Percentiles rank a stretch among this genome's conserved stretches.
These are phyloP conservation scores for Coprinellus micaceus DNA, from an alignment of 768 basidiomycete genomes.

Conservation along the genomic window DNA sequence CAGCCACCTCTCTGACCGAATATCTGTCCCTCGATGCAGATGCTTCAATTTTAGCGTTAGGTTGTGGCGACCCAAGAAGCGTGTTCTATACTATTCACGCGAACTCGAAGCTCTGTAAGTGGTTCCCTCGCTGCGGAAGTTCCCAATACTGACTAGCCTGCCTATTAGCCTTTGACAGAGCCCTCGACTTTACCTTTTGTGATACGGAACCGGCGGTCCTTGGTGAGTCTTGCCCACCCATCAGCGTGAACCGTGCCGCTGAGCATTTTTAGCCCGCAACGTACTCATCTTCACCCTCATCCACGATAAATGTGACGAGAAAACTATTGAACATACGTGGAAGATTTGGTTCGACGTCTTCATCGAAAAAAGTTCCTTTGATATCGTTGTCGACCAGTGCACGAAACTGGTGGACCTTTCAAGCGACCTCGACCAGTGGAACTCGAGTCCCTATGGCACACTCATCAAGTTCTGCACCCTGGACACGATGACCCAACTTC, in stretches of 20 bases:
- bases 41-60: conserved; percentile 51
- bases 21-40: conserved; percentile 43
- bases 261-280: conserved; percentile 39
- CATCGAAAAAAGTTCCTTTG: conserved; percentile 33
- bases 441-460: conserved; percentile 31
- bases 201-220: conserved; percentile 47
- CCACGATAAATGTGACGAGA: conserved; percentile 23
- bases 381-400: conserved; percentile 36
- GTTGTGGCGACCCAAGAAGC: conserved; percentile 55
- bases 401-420: conserved; percentile 33
- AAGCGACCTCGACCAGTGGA: conserved; percentile 34
- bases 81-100: conserved; percentile 46
- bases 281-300: conserved; percentile 43
- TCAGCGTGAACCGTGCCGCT: not conserved
- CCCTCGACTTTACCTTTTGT: conserved; percentile 48
- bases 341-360: conserved; percentile 49
- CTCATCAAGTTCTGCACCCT: conserved; percentile 36
- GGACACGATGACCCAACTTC: conserved; percentile 36
- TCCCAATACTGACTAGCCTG: not conserved
- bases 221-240: conserved; percentile 26
- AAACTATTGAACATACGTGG: conserved; percentile 27
- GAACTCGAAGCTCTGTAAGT: conserved; percentile 24
- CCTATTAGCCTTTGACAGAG: conserved; percentile 17
- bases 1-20: conserved; percentile 46
- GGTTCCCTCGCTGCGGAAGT: not conserved